A percentile compares a stretch with the other conserved stretches of the same genome.
phyloP scores from a whole-genome alignment of 192 early-diverging fungal species.

The Obelidium mucronatum region DNA sequence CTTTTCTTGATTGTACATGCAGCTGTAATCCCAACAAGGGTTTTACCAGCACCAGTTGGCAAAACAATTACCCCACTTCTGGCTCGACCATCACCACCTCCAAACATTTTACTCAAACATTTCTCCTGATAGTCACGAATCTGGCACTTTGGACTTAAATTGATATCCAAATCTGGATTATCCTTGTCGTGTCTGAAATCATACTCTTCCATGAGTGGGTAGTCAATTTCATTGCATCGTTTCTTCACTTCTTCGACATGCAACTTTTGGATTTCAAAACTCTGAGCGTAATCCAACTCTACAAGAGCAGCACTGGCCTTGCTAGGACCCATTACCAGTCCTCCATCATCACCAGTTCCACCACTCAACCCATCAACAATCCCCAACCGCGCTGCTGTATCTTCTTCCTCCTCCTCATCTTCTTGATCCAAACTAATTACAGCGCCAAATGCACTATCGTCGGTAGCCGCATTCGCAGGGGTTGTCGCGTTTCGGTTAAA shows the following conservation, averaged over 20 bases:
- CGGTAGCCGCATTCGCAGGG: constrained; percentile 24
- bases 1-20: constrained; percentile 99
- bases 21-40: constrained; percentile 97
- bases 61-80: constrained; percentile 97
- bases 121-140: constrained; percentile 99
- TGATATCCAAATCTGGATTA: constrained; percentile 80
- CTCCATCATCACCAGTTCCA: constrained; percentile 11
- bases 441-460: constrained; percentile 56
- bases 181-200: constrained; percentile 90
- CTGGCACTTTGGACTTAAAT: constrained; percentile 92
- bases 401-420: constrained; percentile 60
- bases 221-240: constrained; percentile 91
- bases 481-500: not conserved
- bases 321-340: constrained; percentile 2
- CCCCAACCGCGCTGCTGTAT: constrained; percentile 1
- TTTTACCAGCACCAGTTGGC: constrained; percentile 98
- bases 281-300: constrained; percentile 59
- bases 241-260: constrained; percentile 79
- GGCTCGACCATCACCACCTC: constrained; percentile 82
- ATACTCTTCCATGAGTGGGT: constrained; percentile 96
- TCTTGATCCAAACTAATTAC: constrained; percentile 63
- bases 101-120: constrained; percentile 98
- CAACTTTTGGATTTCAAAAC: constrained; percentile 56
- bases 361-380: constrained; percentile 13
- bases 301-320: constrained; percentile 33